Percentiles rank a stretch among this genome's conserved stretches.
Conservation (phyloP, 148 eudicot genomes). For the Vaccinium vitisidaea region DNA sequence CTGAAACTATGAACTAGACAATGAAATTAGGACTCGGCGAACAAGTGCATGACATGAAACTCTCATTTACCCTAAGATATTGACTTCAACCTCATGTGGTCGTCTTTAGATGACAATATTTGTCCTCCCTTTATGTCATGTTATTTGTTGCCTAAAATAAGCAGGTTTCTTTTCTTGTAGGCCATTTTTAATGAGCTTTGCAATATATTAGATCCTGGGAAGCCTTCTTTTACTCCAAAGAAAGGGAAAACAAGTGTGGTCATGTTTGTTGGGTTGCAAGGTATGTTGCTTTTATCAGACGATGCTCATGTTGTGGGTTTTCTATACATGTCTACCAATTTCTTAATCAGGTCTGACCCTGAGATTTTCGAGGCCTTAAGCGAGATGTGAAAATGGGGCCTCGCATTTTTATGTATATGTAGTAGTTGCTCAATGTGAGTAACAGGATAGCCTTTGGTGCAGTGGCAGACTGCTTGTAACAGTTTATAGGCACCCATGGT, state of each 20-base stretch:
- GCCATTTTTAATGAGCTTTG: conserved; percentile 92
- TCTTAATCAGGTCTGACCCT: neutral
- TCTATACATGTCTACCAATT: neutral
- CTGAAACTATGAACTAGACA: neutral
- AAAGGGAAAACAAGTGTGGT: conserved; percentile 83
- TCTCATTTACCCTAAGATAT: neutral
- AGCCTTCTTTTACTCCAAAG: conserved; percentile 80
- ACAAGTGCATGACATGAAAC: neutral
- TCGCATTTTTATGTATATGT: neutral
- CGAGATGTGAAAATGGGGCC: too few species aligned
- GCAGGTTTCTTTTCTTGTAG: conserved; percentile 33
- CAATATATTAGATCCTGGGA: conserved; percentile 92
- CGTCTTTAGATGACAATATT: neutral
- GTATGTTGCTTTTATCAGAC: conserved; percentile 36
- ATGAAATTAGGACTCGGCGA: neutral
- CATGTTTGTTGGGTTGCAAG: conserved; percentile 99
- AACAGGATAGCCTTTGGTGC: neutral
- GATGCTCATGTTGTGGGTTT: neutral
- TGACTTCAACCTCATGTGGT: neutral
- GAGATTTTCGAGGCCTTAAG: too few species aligned
- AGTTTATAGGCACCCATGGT: neutral
- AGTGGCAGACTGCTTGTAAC: neutral
- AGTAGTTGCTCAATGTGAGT: neutral
- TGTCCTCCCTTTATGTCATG: neutral
- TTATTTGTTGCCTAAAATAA: neutral